Evolutionary conservation across 2,329 filamentous ascomycete genomes (phyloP), one percentile per base, ranked within the genome.

Genomic region (Dothistroma pini): DNA sequence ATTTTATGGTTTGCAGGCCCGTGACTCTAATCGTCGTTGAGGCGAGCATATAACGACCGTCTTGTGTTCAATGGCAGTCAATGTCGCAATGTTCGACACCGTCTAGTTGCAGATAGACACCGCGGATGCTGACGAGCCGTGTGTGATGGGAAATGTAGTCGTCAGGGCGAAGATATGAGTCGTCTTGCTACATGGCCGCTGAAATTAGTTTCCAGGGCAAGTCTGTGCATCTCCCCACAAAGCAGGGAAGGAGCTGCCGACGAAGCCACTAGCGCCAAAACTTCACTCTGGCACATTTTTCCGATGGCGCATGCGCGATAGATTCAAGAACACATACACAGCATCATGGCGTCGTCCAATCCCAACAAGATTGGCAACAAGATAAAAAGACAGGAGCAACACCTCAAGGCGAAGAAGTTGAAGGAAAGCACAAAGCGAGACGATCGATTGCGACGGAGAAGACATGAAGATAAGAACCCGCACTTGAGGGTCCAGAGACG

Each of bases 381-480:
- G 76, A 78, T 90, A 22, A 88, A 87, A 72, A 84, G 95, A 64
- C 85, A 95, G 74, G 82, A 88, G 69, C 83, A 93, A 62, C 89
- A 92, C 72, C 81, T 96, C 62, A 86, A 90, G 68, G 84, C 89
- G 72, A 97, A 97, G 78, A 89, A 89, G 73, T 81, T 84, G 50
- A 85, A 85, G 66, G 89, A 91, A 73, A 88, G 87, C 72, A 80
- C 86, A 52, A 90, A 89, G 70, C 87, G 90, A 70, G 89, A 92
- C 70, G 84, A 87, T 70, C 86, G 93, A 64, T 89, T 92, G 74
- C 84, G 85, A 54, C 83, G 91, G 62, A 92, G 91, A 78, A 90
- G 89, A 77, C 90, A 93, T 72, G 95, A 99, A 77, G 85, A 88
- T 66, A 90, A 89, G 75, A 86, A 97, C 71, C 93, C 93, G 1